Percentiles rank a stretch among this genome's conserved stretches.
These are phyloP conservation scores for Leucoagaricus sp. DNA, from an alignment of 1,284 basidiomycete species.

Conservation along the genomic window DNA sequence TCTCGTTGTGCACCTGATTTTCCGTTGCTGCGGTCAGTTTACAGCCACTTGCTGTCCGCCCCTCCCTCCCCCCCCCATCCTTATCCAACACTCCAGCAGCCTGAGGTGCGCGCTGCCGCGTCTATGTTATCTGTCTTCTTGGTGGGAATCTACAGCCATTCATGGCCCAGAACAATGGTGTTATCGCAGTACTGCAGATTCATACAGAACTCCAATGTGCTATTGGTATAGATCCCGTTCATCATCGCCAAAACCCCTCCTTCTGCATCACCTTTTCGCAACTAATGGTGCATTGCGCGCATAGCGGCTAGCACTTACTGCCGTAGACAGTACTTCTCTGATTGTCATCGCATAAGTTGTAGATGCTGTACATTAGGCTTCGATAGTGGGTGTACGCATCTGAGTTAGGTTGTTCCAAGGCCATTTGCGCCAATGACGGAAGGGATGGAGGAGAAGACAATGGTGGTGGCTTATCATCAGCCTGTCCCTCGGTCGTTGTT, in stretches of 20 bases:
- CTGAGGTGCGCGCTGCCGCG: not conserved
- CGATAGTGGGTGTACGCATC: conserved; percentile 64
- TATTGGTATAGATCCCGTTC: too few relatives aligned
- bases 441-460: conserved; percentile 70
- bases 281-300: not conserved
- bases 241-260: too few relatives aligned
- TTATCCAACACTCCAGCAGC: not conserved
- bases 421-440: conserved; percentile 77
- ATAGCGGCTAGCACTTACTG: not conserved
- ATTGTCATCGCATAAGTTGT: conserved; percentile 67
- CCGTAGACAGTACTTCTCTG: conserved; percentile 48
- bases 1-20: too few relatives aligned
- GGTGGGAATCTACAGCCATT: too few relatives aligned
- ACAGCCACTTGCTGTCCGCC: too few relatives aligned
- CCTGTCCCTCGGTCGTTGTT: too few relatives aligned
- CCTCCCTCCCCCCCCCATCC: too few relatives aligned
- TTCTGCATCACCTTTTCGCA: too few relatives aligned
- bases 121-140: not conserved
- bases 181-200: too few relatives aligned
- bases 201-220: too few relatives aligned
- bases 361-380: conserved; percentile 81
- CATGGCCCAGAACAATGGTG: too few relatives aligned
- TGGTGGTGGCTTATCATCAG: conserved; percentile 67
- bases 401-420: too few relatives aligned
- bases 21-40: conserved; percentile 14